A percentile compares a stretch with the other conserved stretches of the same genome.
Conservation (phyloP, 2,329 filamentous ascomycete species). For the Beauveria australis region DNA sequence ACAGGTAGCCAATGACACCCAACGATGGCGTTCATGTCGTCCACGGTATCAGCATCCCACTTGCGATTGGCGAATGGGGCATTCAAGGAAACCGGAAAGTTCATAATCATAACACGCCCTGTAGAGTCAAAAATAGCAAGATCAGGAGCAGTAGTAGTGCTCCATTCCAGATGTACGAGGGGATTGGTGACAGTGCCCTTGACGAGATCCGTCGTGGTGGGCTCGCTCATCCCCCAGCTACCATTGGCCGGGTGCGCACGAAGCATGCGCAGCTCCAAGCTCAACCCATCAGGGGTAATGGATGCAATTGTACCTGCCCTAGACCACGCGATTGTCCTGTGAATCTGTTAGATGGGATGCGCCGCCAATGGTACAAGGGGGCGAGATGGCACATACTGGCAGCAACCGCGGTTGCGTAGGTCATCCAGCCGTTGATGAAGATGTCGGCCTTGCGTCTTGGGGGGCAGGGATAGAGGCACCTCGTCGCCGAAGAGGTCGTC, state of each 20-base stretch:
- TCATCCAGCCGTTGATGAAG: constrained; percentile 70
- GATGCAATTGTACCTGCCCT: constrained; percentile 78
- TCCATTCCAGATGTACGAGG: constrained; percentile 78
- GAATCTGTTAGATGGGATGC: constrained; percentile 13
- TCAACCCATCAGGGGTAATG: constrained; percentile 62
- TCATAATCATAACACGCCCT: constrained; percentile 69
- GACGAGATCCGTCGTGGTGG: constrained; percentile 56
- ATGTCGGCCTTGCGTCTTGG: constrained; percentile 43
- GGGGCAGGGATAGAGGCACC: constrained; percentile 47
- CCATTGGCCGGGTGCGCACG: constrained; percentile 60
- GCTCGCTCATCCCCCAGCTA: constrained; percentile 67
- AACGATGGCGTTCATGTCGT: constrained; percentile 70
- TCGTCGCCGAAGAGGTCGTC: constrained; percentile 72
- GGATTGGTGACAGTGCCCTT: constrained; percentile 54
- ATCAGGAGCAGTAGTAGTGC: constrained; percentile 61
- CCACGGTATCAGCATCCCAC: constrained; percentile 58
- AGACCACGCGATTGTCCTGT: constrained; percentile 78
- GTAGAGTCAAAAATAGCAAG: constrained; percentile 74
- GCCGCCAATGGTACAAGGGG: neutral
- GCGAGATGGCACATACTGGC: constrained; percentile 53
- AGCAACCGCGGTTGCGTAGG: constrained; percentile 65
- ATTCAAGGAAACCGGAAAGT: constrained; percentile 65
- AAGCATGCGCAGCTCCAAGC: constrained; percentile 65
- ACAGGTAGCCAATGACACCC: constrained; percentile 81
- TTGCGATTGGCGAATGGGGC: constrained; percentile 54